These are phyloP conservation scores for Solanum rostratum DNA, from an alignment of 257 asterid genomes.

Conservation along the genomic window DNA sequence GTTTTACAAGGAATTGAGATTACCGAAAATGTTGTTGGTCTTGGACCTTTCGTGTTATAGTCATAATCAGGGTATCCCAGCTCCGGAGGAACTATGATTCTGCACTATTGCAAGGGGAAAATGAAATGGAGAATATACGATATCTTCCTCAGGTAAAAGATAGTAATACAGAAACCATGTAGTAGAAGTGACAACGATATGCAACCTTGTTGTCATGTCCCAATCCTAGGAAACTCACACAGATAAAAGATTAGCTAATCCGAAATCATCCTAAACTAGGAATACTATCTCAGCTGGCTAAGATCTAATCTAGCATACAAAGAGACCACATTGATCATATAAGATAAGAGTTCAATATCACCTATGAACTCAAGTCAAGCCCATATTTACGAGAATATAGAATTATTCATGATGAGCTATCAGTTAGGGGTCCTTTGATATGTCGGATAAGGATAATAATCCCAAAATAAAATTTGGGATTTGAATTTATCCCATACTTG, in stretches of 20 bases:
- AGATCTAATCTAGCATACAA: neutral
- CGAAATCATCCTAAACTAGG: neutral
- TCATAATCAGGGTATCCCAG: constrained; percentile 91
- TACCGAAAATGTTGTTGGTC: constrained; percentile 98
- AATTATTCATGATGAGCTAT: neutral
- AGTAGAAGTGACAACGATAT: neutral
- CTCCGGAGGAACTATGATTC: constrained; percentile 93
- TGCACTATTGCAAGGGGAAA: constrained; percentile 17
- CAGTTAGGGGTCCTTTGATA: too few species aligned
- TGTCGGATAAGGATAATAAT: too few species aligned
- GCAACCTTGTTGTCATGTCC: neutral
- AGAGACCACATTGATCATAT: neutral
- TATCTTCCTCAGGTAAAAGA: neutral
- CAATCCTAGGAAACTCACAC: neutral
- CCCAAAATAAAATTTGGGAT: too few species aligned
- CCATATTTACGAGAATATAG: neutral
- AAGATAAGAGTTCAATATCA: neutral
- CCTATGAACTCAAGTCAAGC: neutral
- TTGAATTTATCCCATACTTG: too few species aligned
- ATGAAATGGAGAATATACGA: neutral
- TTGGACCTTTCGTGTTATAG: constrained; percentile 91
- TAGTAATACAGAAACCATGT: neutral
- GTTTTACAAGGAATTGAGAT: neutral
- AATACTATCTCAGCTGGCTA: neutral
- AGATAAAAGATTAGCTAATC: neutral